phyloP scores from a whole-genome alignment of 202 grass and related monocot species.

The Setaria viridis region DNA sequence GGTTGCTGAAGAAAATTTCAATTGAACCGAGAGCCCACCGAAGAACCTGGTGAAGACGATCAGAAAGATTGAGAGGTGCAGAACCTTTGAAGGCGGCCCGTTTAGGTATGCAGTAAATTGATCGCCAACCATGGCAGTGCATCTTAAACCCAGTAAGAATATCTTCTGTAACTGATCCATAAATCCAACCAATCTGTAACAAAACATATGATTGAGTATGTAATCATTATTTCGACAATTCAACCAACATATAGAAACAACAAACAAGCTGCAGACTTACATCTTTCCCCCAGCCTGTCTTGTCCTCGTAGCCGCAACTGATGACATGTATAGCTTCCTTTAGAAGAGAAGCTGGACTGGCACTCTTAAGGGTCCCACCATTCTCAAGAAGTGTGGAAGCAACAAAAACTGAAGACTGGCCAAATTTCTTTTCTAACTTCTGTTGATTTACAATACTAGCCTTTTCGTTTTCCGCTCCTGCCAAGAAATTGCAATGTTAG shows the following conservation, averaged over 20 bases:
- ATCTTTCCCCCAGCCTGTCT: conserved; percentile 87
- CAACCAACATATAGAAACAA: background rate
- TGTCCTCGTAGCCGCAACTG: conserved; percentile 91
- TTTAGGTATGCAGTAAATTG: conserved; percentile 88
- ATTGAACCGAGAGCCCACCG: conserved; percentile 92
- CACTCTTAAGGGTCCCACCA: conserved; percentile 78
- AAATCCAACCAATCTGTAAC: conserved; percentile 90
- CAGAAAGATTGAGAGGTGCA: conserved; percentile 92
- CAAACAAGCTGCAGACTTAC: conserved; percentile 34
- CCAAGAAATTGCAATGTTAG: conserved; percentile 29
- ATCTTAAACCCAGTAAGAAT: conserved; percentile 96
- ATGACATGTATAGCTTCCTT: conserved; percentile 96
- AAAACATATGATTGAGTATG: conserved; percentile 26
- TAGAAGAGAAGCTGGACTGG: conserved; percentile 79
- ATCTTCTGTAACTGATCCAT: conserved; percentile 95
- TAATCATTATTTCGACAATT: conserved; percentile 22
- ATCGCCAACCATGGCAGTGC: conserved; percentile 94
- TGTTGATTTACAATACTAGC: conserved; percentile 66
- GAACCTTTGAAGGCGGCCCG: conserved; percentile 83
- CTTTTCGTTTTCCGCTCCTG: conserved; percentile 76
- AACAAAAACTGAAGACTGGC: conserved; percentile 94
- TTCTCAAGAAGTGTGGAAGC: conserved; percentile 90
- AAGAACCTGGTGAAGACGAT: conserved; percentile 94
- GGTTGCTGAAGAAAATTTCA: conserved; percentile 95
- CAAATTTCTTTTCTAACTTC: conserved; percentile 93